A percentile compares a stretch with the other conserved stretches of the same genome.
Conservation (phyloP, 139 green algal genomes). For the Chara braunii region DNA sequence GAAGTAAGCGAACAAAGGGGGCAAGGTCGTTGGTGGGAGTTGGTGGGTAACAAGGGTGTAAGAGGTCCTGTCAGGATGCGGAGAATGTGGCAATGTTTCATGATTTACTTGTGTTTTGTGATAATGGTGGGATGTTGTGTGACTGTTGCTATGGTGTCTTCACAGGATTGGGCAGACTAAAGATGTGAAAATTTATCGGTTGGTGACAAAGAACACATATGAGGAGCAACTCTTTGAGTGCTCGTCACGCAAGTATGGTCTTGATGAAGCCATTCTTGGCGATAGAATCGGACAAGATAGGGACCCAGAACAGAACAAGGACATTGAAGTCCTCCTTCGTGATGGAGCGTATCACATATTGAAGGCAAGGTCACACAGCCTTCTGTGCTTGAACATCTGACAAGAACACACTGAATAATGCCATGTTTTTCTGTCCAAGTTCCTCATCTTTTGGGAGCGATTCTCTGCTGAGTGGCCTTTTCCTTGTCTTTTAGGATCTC, state of each 20-base stretch:
- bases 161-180: constrained; percentile 73
- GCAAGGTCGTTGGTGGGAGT: too few relatives aligned
- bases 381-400: too few relatives aligned
- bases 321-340: constrained; percentile 59
- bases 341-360: constrained; percentile 65
- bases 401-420: too few relatives aligned
- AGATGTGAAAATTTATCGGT: constrained; percentile 87
- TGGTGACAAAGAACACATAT: constrained; percentile 79
- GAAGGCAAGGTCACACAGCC: constrained; percentile 1
- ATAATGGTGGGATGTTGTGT: too few relatives aligned
- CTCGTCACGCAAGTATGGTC: constrained; percentile 60
- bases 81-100: constrained; percentile 1
- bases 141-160: too few relatives aligned
- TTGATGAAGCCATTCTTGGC: constrained; percentile 89
- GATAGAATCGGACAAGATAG: constrained; percentile 34
- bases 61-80: too few relatives aligned
- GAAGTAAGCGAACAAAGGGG: too few relatives aligned
- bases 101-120: background rate
- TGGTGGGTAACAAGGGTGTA: too few relatives aligned
- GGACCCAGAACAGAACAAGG: constrained; percentile 59
- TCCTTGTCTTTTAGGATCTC: background rate
- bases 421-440: background rate
- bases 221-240: constrained; percentile 73
- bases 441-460: background rate
- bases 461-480: background rate